These are phyloP conservation scores for Penicillium robsamsonii DNA, from an alignment of 495 filamentous ascomycete species.

Conservation along the genomic window DNA sequence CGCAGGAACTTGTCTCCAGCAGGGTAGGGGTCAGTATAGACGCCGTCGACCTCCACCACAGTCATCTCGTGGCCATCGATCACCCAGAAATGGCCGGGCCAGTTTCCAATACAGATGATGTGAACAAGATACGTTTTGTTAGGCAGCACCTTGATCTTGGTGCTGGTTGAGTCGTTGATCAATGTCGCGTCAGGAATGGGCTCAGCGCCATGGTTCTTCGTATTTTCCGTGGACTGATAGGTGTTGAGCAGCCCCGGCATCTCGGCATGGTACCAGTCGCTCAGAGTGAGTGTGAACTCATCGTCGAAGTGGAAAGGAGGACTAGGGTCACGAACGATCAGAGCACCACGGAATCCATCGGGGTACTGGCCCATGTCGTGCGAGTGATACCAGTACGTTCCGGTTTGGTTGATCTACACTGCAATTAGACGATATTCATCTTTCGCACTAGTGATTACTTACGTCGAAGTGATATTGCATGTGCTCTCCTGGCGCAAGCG, in stretches of 20 bases:
- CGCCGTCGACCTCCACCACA: conserved; percentile 73
- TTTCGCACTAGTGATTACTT: conserved; percentile 36
- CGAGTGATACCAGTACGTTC: conserved; percentile 86
- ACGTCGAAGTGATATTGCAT: conserved; percentile 74
- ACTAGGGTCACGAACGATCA: conserved; percentile 70
- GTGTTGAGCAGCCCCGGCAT: conserved; percentile 55
- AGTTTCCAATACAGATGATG: conserved; percentile 64
- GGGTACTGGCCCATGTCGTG: conserved; percentile 73
- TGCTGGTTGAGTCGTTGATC: conserved; percentile 61
- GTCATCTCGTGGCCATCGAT: conserved; percentile 56
- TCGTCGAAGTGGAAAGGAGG: conserved; percentile 67
- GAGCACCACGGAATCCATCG: conserved; percentile 70
- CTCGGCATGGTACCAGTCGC: conserved; percentile 64
- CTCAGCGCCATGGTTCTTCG: conserved; percentile 46
- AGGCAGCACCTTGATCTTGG: conserved; percentile 45
- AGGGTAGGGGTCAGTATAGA: conserved; percentile 55
- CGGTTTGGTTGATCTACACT: conserved; percentile 62
- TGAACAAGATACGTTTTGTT: conserved; percentile 63
- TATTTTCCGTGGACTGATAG: conserved; percentile 53
- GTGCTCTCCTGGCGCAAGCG: conserved; percentile 56
- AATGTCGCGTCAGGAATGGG: conserved; percentile 65
- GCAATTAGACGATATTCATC: conserved; percentile 19
- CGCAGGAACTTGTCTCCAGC: conserved; percentile 57
- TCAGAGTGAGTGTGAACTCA: conserved; percentile 61
- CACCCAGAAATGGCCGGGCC: conserved; percentile 55